These are phyloP conservation scores for Brassica hybrid DNA, from an alignment of 441 rosid genomes.

Conservation along the genomic window DNA sequence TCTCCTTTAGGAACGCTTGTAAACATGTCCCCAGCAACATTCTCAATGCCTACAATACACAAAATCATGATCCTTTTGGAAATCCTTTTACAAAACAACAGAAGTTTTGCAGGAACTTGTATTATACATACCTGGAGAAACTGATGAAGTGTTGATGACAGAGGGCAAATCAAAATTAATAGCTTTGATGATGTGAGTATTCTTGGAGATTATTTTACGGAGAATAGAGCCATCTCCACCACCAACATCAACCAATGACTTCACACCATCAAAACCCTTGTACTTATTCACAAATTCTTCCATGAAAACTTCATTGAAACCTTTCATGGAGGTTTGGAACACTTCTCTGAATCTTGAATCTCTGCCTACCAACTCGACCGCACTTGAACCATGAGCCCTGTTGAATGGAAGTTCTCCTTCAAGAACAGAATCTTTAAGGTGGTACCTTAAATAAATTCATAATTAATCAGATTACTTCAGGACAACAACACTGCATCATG, in stretches of 20 bases:
- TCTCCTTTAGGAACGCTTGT: constrained; percentile 51
- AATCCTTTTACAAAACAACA: background rate
- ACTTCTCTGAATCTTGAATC: constrained; percentile 44
- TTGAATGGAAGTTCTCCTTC: constrained; percentile 55
- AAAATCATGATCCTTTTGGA: background rate
- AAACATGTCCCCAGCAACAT: constrained; percentile 55
- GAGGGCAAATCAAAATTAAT: constrained; percentile 57
- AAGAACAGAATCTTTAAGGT: constrained; percentile 51
- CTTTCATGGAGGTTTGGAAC: constrained; percentile 44
- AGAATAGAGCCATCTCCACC: constrained; percentile 58
- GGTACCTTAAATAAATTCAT: constrained; percentile 39
- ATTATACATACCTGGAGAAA: constrained; percentile 43
- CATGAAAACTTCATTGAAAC: constrained; percentile 46
- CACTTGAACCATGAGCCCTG: constrained; percentile 45
- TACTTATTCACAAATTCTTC: constrained; percentile 44
- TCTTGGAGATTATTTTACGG: constrained; percentile 47
- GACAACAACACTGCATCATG: background rate
- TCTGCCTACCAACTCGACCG: constrained; percentile 32
- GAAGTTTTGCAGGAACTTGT: background rate
- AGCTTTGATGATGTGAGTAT: constrained; percentile 51
- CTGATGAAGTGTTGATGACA: constrained; percentile 41
- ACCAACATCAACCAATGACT: constrained; percentile 55
- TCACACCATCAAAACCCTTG: constrained; percentile 51
- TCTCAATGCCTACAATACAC: constrained; percentile 41
- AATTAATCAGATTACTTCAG: background rate